Conservation (phyloP, 176 grass and related monocot species). For the Alloteropsis semialata region DNA sequence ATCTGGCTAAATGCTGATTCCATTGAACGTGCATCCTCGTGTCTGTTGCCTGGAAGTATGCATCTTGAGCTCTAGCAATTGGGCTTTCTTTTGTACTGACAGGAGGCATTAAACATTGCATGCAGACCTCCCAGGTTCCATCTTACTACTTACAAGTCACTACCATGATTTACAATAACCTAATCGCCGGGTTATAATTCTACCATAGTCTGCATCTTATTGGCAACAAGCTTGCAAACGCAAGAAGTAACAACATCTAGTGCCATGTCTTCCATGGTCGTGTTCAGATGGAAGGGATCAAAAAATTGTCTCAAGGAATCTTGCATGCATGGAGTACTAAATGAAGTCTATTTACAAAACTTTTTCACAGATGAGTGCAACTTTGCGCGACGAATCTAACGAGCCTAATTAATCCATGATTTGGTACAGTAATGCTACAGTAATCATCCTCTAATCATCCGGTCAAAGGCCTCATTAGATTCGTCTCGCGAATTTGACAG, state of each 20-base stretch:
- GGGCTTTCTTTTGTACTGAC: background rate
- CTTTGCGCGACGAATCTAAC: no score
- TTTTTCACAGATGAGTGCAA: no score
- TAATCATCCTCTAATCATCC: no score
- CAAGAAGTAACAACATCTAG: background rate
- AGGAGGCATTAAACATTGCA: background rate
- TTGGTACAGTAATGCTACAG: no score
- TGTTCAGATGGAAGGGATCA: no score
- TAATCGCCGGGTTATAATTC: background rate
- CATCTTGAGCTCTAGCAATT: slow-evolving; percentile 1
- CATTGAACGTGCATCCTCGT: slow-evolving; percentile 21
- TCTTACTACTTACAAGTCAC: background rate
- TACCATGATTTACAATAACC: background rate
- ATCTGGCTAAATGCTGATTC: slow-evolving; percentile 19
- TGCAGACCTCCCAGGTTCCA: background rate
- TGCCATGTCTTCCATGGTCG: background rate
- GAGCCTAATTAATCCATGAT: no score
- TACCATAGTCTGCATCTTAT: background rate
- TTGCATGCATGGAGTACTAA: no score
- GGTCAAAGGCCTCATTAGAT: no score
- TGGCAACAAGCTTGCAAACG: background rate
- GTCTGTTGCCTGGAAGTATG: slow-evolving; percentile 26
- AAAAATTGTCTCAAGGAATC: no score
- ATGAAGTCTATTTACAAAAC: no score
- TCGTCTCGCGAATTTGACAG: no score